Evolutionary conservation across 225 moss, liverwort and hornwort genomes (phyloP), one percentile per base, ranked within the genome.

Genomic region (Thuidium tamariscinum): DNA sequence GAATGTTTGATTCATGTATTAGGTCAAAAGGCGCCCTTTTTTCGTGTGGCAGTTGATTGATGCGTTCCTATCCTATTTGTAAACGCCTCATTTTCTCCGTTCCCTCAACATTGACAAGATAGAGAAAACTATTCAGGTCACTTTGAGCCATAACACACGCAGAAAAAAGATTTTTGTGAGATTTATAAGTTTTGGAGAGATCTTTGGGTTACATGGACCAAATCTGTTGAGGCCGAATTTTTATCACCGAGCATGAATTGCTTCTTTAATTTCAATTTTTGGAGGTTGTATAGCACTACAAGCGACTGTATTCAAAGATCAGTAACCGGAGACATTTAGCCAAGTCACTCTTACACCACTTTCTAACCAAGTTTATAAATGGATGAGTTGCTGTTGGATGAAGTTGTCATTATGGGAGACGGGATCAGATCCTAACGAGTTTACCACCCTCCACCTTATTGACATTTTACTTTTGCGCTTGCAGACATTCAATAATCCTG

Each of bases 401-500:
- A 49, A 74, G 34, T 74, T 34, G 14, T 52, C 75, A 75, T 22
- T n/a, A 23, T 15, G 26, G 36, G 36, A 81, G 48, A 49, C 60
- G 30, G 56, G 32, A 32, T 69, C 30, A 79, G 42, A 57, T 26
- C 11, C 51, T 39, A 30, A 75, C 52, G n/a, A 52, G 52, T 14
- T 52, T 54, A 75, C 52, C n/a, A 42, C 46, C 57, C n/a, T 75
- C 46, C 55, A 32, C 80, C 16, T 46, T 71, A 17, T 54, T 80
- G 52, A 81, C 57, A 48, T 9, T 42, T 41, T 81, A 46, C 81
- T 63, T 75, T 23, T 79, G 82, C 6, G 75, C 34, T 37, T 91
- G 88, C 85, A 93, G 93, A 30, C 76, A 79, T 76, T 70, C 83
- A 41, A 72, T 59, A 54, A 64, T 71, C n/a, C 77, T 88, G 73